Evolutionary conservation across 768 basidiomycete species (phyloP).

Genomic region (Hygrocybe punicea): DNA sequence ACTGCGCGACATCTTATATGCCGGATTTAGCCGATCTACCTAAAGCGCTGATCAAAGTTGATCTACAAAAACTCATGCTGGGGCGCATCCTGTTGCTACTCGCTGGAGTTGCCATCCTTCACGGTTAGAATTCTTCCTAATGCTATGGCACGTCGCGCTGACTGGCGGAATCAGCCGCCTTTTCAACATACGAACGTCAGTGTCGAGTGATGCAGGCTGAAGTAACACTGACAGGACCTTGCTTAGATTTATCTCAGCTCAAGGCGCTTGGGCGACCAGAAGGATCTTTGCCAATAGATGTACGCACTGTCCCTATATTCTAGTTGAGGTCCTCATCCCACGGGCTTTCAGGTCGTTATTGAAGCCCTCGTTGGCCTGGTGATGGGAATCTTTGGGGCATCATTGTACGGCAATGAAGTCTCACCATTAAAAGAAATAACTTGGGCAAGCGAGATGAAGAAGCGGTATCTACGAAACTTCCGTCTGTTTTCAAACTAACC

Average conservation of each 20-base stretch:
- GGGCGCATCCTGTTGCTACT: constrained; percentile 46
- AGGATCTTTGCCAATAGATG: constrained; percentile 60
- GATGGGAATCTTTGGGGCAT: constrained; percentile 70
- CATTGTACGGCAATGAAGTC: constrained; percentile 47
- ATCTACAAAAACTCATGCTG: constrained; percentile 37
- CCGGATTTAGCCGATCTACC: too few relatives aligned
- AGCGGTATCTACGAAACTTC: constrained; percentile 52
- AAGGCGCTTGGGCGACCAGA: constrained; percentile 75
- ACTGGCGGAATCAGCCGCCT: constrained; percentile 52
- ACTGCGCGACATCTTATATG: too few relatives aligned
- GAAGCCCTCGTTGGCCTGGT: constrained; percentile 63
- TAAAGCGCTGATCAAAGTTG: too few relatives aligned
- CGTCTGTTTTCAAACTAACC: not conserved
- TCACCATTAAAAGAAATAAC: constrained; percentile 74
- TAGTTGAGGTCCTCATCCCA: not conserved
- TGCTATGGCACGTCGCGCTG: constrained; percentile 4
- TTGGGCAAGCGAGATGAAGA: constrained; percentile 88
- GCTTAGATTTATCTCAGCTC: constrained; percentile 66
- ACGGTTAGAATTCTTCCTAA: constrained; percentile 41
- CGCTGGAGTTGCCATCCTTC: constrained; percentile 49
- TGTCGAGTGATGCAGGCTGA: constrained; percentile 8
- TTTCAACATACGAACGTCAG: constrained; percentile 78
- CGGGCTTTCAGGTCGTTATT: constrained; percentile 51
- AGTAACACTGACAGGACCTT: not conserved
- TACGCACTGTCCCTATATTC: constrained; percentile 27